Conservation (phyloP, 2,329 filamentous ascomycete species). For the Epichloe gansuensis region DNA sequence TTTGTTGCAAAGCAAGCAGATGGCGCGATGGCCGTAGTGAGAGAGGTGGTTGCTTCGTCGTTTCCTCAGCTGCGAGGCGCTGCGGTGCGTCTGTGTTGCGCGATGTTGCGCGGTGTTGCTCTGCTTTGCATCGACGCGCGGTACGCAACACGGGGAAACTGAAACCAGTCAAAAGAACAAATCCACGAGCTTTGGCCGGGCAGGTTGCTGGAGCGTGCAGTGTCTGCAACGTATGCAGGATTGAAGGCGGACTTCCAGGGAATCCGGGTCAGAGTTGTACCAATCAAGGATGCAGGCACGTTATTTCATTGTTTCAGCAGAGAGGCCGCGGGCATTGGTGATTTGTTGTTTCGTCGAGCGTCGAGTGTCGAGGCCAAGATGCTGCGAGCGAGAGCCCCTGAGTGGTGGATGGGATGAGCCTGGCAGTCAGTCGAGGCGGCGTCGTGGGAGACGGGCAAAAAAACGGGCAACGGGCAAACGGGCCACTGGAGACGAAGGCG, state of each 20-base stretch:
- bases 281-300: slow-evolving; percentile 25
- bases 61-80: slow-evolving; percentile 4
- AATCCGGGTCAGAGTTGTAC: slow-evolving; percentile 16
- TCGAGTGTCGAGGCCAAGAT: slow-evolving; percentile 11
- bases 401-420: slow-evolving; percentile 4
- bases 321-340: slow-evolving; percentile 14
- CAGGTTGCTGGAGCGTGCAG: neutral
- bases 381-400: slow-evolving; percentile 13
- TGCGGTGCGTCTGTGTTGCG: slow-evolving; percentile 3
- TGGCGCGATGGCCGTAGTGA: neutral
- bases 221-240: slow-evolving; percentile 1
- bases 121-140: slow-evolving; percentile 3
- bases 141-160: slow-evolving; percentile 1
- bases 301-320: slow-evolving; percentile 31
- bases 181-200: neutral
- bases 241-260: slow-evolving; percentile 7
- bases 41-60: neutral
- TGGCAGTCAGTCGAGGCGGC: slow-evolving; percentile 8
- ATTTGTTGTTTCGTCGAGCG: slow-evolving; percentile 21
- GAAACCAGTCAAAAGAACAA: neutral
- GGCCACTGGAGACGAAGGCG: neutral
- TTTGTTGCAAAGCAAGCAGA: slow-evolving; percentile 1
- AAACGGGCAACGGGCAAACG: neutral
- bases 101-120: slow-evolving; percentile 1
- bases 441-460: neutral